phyloP scores from a whole-genome alignment of 768 basidiomycete genomes.

The Kwoniella europaea region DNA sequence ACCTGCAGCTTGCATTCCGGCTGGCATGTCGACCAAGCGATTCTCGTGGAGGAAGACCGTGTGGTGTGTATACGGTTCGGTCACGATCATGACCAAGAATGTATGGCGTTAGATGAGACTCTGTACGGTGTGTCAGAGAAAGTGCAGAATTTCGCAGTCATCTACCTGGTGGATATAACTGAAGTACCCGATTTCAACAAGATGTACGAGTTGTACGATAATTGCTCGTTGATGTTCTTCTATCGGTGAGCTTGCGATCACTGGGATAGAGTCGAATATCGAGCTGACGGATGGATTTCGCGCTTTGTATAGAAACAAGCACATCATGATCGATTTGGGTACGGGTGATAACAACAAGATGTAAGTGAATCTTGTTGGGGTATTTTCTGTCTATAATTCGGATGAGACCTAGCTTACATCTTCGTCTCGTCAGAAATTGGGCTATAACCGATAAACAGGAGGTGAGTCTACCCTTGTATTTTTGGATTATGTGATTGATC shows the following conservation, averaged over 20 bases:
- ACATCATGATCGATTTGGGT: conserved; percentile 99
- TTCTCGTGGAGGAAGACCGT: conserved; percentile 95
- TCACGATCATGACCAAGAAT: conserved; percentile 88
- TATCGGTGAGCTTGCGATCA: conserved; percentile 73
- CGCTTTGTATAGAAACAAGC: conserved; percentile 76
- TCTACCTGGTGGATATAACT: conserved; percentile 93
- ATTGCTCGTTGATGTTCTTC: conserved; percentile 96
- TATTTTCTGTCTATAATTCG: background rate
- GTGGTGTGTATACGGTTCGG: conserved; percentile 94
- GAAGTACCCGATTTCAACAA: conserved; percentile 99
- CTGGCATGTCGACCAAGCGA: conserved; percentile 98
- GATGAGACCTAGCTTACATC: background rate
- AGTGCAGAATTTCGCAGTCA: conserved; percentile 97
- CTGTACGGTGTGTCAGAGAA: conserved; percentile 89
- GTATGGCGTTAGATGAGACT: conserved; percentile 99
- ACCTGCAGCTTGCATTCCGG: conserved; percentile 59
- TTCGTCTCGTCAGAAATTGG: conserved; percentile 76
- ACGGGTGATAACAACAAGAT: conserved; percentile 99
- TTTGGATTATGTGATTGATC: background rate
- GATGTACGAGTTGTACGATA: conserved; percentile 99
- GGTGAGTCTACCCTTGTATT: conserved; percentile 60
- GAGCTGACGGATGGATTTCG: conserved; percentile 10
- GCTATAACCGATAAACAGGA: conserved; percentile 99
- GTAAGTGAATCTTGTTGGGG: conserved; percentile 62
- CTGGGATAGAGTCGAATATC: background rate